These are phyloP conservation scores for Sordariomycetes sp. DNA, from an alignment of 2,329 filamentous ascomycete species.

Conservation along the genomic window DNA sequence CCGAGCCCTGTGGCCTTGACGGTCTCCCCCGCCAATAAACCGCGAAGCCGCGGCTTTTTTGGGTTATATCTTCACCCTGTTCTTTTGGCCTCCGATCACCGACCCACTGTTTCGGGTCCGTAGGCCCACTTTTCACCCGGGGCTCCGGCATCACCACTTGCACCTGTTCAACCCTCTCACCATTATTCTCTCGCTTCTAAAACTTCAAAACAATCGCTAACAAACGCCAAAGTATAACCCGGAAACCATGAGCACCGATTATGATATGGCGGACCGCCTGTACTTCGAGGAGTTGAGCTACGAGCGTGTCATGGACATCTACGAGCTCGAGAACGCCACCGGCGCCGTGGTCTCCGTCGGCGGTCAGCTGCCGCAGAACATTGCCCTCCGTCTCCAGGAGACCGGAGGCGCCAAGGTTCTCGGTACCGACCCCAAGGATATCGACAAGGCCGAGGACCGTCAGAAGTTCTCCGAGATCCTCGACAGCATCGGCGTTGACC, in stretches of 20 bases:
- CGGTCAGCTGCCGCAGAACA: slow-evolving; percentile 94
- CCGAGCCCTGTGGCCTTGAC: background rate
- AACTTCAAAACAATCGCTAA: background rate
- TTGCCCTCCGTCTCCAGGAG: slow-evolving; percentile 87
- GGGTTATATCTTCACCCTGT: background rate
- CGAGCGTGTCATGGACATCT: slow-evolving; percentile 97
- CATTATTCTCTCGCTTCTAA: background rate
- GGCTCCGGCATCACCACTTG: too few relatives aligned
- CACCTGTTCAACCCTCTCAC: too few relatives aligned
- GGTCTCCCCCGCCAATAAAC: background rate
- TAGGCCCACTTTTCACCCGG: too few relatives aligned
- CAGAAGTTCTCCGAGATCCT: slow-evolving; percentile 98
- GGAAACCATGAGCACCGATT: slow-evolving; percentile 73
- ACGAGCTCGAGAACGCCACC: slow-evolving; percentile 73
- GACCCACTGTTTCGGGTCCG: too few relatives aligned
- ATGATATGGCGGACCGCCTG: slow-evolving; percentile 76
- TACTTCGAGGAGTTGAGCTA: slow-evolving; percentile 98
- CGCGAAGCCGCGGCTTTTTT: background rate
- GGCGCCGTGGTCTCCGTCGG: slow-evolving; percentile 94
- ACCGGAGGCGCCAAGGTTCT: slow-evolving; percentile 80
- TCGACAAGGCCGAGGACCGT: slow-evolving; percentile 94
- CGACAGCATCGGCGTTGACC: slow-evolving; percentile 91
- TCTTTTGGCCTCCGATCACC: too few relatives aligned
- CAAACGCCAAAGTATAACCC: slow-evolving; percentile 45
- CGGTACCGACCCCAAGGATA: slow-evolving; percentile 84